Base-by-base conservation (phyloP, 1,139 yeast species). In the Eremothecium cymbalariae region DNA sequence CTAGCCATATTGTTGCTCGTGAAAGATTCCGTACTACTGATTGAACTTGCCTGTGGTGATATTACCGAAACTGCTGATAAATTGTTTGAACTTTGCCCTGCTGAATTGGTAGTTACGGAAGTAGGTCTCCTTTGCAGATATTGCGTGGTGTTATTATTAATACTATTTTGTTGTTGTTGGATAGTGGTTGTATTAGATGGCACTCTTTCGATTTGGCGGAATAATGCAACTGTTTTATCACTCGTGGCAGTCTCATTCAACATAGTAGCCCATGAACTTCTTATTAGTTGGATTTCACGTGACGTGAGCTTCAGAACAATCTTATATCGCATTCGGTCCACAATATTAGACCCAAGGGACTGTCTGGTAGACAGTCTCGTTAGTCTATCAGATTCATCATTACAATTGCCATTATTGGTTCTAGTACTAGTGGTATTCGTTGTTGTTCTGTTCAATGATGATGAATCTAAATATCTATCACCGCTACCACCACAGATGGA, bases 241-340 rank as follows among this genome's bases (percentile, higher is more conserved):
- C 34, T 32, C 3, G 46, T 29, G 7, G 40, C 26, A 21, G 56
- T 60, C 27, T 59, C 63, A 19, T 46, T 46, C 28, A 55, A 42
- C 59, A 55, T 55, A 31, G 51, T 55, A 25, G 44, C 38, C 74
- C 73, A 68, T 1, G 70, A 62, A 11, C 49, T 48, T 42, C 64
- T 53, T 4, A 68, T 46, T 9, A 63, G 42, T 8, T 55, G 53
- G n/a, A 61, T 57, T 42, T 68, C 72, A n/a, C 46, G 39, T 1
- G 47, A 34, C 3, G 56, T 50, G 24, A 67, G 47, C 16, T 53
- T 51, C 9, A 67, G 48, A 1, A 55, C 38, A 9, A 63, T 51
- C 33, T 52, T 55, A 34, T 47, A 45, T 18, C 48, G 43, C 2
- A 44, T 31, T 8, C 44, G 45, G 18, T 45, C 47, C n/a, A 43